Base-by-base conservation (phyloP, 176 grass and related monocot genomes). In the Ampelocalamus luodianensis region DNA sequence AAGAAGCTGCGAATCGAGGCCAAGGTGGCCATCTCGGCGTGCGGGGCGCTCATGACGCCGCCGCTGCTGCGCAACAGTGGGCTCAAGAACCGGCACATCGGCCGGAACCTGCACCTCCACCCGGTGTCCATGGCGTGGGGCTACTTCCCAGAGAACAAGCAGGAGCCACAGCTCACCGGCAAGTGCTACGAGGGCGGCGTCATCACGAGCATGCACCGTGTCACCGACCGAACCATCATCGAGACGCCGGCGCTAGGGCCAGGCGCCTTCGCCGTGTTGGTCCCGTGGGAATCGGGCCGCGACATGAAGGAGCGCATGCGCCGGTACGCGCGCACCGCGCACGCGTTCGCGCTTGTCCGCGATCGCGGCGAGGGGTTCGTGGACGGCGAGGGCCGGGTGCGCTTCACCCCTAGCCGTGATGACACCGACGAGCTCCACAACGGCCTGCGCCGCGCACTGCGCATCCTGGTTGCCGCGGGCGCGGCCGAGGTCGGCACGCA, bases 31-130 rank as follows among this genome's bases (percentile, higher is more conserved):
- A 88, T 99, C 53, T 78, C 92, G 15, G 90, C 97, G 32, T 84
- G 91, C 49, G 93, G 97, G 5, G 82, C 97, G 43, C 89, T 99
- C 45, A 83, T 84, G 77, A 96, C 97, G 10, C 93, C 97, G 15
- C 78, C 90, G 1, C 63, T 99, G 76, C 74, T 96, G 22, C 70
- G 74, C 2, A 45, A 16, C 4, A 99, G 93, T 40, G 97, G 93
- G 0, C 79, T 99, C 46, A 90, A 1, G 65, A 99, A 96, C 70
- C 22, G 73, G 18, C 84, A 99, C 88, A 90, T 99, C 22, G 97
- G 97, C 38, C 82, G 78, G 65, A 96, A 99, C 92, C 92, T 99
- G 3, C 96, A 92, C 65, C 87, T 96, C 12, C 97, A 99, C 74
- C 97, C 97, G 2, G 91, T 89, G 14, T 89, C 87, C 45, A 77